phyloP scores from a whole-genome alignment of 108 stramenopile genomes.

The Phaeodactylum tricornutum region DNA sequence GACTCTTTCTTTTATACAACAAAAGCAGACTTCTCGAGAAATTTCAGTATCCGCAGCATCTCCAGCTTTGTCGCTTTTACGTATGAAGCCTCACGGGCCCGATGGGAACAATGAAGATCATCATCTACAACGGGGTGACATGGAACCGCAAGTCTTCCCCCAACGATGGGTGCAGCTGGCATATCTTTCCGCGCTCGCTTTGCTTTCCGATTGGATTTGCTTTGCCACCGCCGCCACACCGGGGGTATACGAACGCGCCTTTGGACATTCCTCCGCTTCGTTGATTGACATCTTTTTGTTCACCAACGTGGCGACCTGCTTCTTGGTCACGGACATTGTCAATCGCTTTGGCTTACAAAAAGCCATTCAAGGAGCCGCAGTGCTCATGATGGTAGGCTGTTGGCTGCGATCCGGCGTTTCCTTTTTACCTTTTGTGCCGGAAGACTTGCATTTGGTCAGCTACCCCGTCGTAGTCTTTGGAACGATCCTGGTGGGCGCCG shows the following conservation, averaged over 20 bases:
- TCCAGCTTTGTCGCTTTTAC: no score
- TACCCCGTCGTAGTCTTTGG: constrained; percentile 38
- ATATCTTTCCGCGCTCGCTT: constrained; percentile 42
- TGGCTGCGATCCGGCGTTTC: constrained; percentile 35
- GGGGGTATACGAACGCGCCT: constrained; percentile 15
- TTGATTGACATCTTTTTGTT: constrained; percentile 67
- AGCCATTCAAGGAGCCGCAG: constrained; percentile 39
- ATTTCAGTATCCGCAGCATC: no score
- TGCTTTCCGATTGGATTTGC: constrained; percentile 59
- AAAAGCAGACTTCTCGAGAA: no score
- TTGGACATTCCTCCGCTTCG: constrained; percentile 36
- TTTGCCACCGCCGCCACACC: constrained; percentile 52
- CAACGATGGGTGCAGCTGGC: constrained; percentile 61
- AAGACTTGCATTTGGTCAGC: constrained; percentile 12
- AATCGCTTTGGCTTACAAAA: constrained; percentile 40
- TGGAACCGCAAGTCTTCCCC: constrained; percentile 29
- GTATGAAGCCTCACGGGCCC: no score
- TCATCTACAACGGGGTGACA: no score
- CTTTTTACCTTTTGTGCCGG: constrained; percentile 19
- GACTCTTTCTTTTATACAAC: no score
- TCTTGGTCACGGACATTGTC: constrained; percentile 53
- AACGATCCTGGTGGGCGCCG: constrained; percentile 49
- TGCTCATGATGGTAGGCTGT: constrained; percentile 52
- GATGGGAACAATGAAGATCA: no score
- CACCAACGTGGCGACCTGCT: constrained; percentile 58